Evolutionary conservation across 2,329 filamentous ascomycete species (phyloP).

Genomic region (Westerdykella ornata): DNA sequence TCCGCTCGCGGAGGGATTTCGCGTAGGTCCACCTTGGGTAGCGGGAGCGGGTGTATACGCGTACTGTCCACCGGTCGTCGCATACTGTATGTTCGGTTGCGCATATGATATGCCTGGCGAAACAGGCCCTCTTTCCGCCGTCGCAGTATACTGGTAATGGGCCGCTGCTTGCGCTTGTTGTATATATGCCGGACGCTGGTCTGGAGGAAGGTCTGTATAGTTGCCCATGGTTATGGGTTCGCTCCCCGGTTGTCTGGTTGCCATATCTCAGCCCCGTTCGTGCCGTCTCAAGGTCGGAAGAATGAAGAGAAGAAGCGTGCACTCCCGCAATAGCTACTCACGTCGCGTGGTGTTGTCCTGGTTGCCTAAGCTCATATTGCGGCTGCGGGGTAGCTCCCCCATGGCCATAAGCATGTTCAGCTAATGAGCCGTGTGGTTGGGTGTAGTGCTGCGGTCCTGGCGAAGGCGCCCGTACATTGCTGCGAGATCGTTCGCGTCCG

Average conservation of each 20-base stretch:
- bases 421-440: slow-evolving; percentile 7
- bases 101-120: slow-evolving; percentile 18
- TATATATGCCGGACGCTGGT: slow-evolving; percentile 39
- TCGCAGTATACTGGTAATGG: slow-evolving; percentile 14
- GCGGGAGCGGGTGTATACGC: slow-evolving; percentile 22
- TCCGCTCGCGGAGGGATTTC: slow-evolving; percentile 14
- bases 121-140: not conserved
- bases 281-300: not conserved
- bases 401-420: slow-evolving; percentile 8
- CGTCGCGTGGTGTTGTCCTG: slow-evolving; percentile 29
- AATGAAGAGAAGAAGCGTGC: slow-evolving; percentile 1
- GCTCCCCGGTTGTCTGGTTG: slow-evolving; percentile 19
- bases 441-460: slow-evolving; percentile 26
- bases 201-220: slow-evolving; percentile 40
- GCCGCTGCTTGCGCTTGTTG: slow-evolving; percentile 17
- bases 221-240: slow-evolving; percentile 41
- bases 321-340: slow-evolving; percentile 20
- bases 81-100: slow-evolving; percentile 28
- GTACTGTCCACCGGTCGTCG: slow-evolving; percentile 22
- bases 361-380: slow-evolving; percentile 39
- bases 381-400: slow-evolving; percentile 25
- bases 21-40: slow-evolving; percentile 16
- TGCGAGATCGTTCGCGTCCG: slow-evolving; percentile 33
- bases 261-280: slow-evolving; percentile 26
- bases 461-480: slow-evolving; percentile 33